These are phyloP conservation scores for Polyporus tsugae DNA, from an alignment of 1,284 basidiomycete genomes.

Conservation along the genomic window DNA sequence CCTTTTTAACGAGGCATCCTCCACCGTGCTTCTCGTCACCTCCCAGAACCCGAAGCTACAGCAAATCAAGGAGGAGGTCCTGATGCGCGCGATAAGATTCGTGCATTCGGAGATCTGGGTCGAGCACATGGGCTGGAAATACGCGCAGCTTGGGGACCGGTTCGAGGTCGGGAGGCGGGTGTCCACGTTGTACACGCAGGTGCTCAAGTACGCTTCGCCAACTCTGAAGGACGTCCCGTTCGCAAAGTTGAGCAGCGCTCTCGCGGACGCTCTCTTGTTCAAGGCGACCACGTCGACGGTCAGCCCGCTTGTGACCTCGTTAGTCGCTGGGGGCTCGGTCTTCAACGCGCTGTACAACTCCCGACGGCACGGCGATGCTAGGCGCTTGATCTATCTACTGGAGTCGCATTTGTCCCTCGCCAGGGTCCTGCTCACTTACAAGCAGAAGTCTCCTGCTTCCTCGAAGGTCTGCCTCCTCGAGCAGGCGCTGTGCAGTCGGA, in stretches of 20 bases:
- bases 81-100: constrained; percentile 79
- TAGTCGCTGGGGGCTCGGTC: constrained; percentile 68
- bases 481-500: constrained; percentile 72
- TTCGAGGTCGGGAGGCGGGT: constrained; percentile 82
- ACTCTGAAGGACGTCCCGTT: constrained; percentile 62
- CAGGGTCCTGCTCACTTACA: constrained; percentile 68
- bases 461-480: constrained; percentile 72
- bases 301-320: constrained; percentile 74
- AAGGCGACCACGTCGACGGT: constrained; percentile 80
- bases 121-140: constrained; percentile 85
- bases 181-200: constrained; percentile 68
- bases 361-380: constrained; percentile 73
- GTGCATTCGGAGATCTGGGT: constrained; percentile 89
- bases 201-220: constrained; percentile 71
- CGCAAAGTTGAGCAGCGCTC: constrained; percentile 61
- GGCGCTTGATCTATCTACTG: constrained; percentile 73
- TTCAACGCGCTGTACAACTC: constrained; percentile 67
- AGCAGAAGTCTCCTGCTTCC: constrained; percentile 53
- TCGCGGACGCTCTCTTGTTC: constrained; percentile 72
- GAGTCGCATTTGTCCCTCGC: constrained; percentile 71
- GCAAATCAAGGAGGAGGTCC: constrained; percentile 83
- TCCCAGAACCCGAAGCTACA: constrained; percentile 66
- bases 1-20: constrained; percentile 77
- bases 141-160: constrained; percentile 76
- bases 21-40: constrained; percentile 60